Evolutionary conservation across 768 basidiomycete species (phyloP), one percentile per base, ranked within the genome.

Genomic region (Gloeophyllum trabeum): DNA sequence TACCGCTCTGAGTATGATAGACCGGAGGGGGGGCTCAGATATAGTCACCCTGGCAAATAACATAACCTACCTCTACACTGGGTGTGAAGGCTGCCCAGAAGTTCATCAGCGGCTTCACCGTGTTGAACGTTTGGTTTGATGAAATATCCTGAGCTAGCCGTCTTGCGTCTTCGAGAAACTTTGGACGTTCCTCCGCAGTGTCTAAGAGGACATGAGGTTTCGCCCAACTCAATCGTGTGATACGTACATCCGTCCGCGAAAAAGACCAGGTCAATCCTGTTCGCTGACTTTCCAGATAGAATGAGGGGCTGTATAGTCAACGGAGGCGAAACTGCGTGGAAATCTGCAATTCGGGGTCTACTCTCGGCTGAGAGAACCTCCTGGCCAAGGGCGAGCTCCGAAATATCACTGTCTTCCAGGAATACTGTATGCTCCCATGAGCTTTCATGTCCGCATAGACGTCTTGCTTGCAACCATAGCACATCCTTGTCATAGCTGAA

Each of bases 41-140:
- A 26, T 14, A 30, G 35, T 36, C 35, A 24, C 28, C 12, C 6
- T 10, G 41, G 4, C 1, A 24, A n/a, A 21, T 21, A 24, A 44
- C 13, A 32, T 16, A 24, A 45, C 49, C 13, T 25, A 81, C 86
- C 67, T 86, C 81, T 46, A 69, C 69, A 55, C 85, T 87, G 1
- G 85, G 76, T 16, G 79, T 65, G 48, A 84, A 87, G 0, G 80
- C 81, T 4, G 79, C 84, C 81, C 82, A 89, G 48, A 87, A 84
- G 53, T 87, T 88, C 48, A 88, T 60, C 36, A 87, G 61, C 2
- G 83, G 82, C 49, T 72, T 73, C 16, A 89, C 83, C 0, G 81
- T 78, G 46, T 79, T 69, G 56, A 86, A 87, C 0, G 85, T 86
- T 48, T 83, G 79, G 51, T 85, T 85, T 22, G 68, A 59, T 2